Evolutionary conservation across 805 yeast species (phyloP), one percentile per base, ranked within the genome.

Genomic region (Zygotorulaspora florentina): DNA sequence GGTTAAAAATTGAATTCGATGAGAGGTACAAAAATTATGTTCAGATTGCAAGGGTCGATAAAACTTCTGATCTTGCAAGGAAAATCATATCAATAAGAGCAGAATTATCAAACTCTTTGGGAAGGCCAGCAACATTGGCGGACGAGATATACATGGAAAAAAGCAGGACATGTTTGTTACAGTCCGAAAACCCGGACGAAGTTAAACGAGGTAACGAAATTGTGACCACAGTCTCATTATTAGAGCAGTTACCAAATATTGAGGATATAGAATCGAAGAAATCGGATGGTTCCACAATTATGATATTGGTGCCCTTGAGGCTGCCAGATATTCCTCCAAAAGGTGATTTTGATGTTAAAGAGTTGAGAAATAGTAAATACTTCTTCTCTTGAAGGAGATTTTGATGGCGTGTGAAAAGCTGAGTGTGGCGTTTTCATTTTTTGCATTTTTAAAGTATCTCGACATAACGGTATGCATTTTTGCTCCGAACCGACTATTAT

Each of bases 341-440:
- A 64, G 99, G 97, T 41, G 81, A 80, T 13, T 87, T 91, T 56
- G 95, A 91, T 59, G 95, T 91, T 30, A 67, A 70, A 33, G 77
- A 76, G 47, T 83, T 90, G 35, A 75, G 76, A 59, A 77, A 81
- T 40, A 87, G 96, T 51, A 74, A 75, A 27, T 91, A 91, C 66
- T 91, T 91, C 75, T 91, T 91, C 53, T 69, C 73, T 20, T 66
- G 35, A 46, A 12, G 18, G 10, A 11, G 16, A 8, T 29, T 13
- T 15, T 11, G 18, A 11, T 31, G 16, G 35, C 18, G 18, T 9
- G 10, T 31, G 18, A 12, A 15, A 23, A 35, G 27, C 16, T 11
- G n/a, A 17, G 38, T 9, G 13, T 35, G 2, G 38, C 9, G 12
- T 17, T 35, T 16, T 17, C 8, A 17, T 35, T 35, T 35, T 35